Evolutionary conservation across 2,329 filamentous ascomycete species (phyloP).

Genomic region (Karstenula rhodostoma): DNA sequence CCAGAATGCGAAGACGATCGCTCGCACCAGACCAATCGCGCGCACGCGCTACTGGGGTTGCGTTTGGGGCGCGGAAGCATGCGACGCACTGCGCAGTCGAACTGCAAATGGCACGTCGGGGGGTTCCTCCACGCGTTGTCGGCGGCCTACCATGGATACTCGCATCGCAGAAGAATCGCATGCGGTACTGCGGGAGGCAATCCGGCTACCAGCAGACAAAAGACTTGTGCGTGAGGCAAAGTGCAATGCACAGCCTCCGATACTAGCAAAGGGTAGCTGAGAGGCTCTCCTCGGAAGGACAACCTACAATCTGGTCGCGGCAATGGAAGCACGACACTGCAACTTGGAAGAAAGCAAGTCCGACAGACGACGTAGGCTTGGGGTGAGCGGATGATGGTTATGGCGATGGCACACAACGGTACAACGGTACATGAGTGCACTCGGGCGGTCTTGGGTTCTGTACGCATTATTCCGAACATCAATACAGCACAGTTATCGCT

Average conservation of each 20-base stretch:
- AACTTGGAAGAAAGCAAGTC: neutral
- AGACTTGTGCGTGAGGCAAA: neutral
- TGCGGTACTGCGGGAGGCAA: slow-evolving; percentile 3
- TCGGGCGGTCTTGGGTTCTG: neutral
- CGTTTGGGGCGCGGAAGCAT: neutral
- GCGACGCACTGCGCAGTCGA: neutral
- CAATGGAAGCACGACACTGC: neutral
- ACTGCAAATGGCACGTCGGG: neutral
- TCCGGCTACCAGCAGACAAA: neutral
- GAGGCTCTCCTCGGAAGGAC: neutral
- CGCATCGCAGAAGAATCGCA: neutral
- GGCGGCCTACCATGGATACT: neutral
- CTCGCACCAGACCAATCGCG: neutral
- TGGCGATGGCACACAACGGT: neutral
- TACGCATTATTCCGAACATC: neutral
- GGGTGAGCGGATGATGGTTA: neutral
- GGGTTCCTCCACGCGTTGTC: neutral
- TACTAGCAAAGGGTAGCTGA: neutral
- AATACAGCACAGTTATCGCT: neutral
- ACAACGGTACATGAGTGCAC: neutral
- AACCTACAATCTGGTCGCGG: neutral
- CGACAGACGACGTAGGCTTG: neutral
- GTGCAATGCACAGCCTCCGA: neutral
- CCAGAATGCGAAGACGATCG: neutral
- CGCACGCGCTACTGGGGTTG: neutral